phyloP scores from a whole-genome alignment of 108 stramenopile genomes.

The Seminavis robusta region DNA sequence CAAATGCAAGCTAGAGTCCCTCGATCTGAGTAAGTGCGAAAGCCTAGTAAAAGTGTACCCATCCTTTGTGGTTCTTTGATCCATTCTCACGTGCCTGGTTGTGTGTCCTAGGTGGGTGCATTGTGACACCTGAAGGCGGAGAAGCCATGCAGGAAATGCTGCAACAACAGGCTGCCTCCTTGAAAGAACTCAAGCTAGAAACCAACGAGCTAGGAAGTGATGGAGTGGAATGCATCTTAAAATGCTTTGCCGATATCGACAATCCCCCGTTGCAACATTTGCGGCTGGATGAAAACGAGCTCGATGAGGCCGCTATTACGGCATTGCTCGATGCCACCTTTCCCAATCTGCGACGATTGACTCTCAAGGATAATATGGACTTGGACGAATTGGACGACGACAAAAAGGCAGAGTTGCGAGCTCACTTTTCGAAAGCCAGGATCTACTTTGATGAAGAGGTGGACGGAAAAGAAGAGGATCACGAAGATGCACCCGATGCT shows the following conservation, averaged over 20 bases:
- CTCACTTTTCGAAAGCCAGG: slow-evolving; percentile 1
- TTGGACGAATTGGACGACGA: background rate
- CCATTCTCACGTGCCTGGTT: no score
- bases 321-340: slow-evolving; percentile 1
- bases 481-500: background rate
- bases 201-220: slow-evolving; percentile 13
- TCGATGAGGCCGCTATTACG: background rate
- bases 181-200: slow-evolving; percentile 11
- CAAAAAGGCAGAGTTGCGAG: background rate
- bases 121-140: no score
- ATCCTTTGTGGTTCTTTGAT: no score
- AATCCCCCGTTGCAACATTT: background rate
- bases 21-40: no score
- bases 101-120: no score
- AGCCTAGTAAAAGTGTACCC: no score
- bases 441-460: slow-evolving; percentile 5
- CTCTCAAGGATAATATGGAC: slow-evolving; percentile 45
- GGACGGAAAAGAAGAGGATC: slow-evolving; percentile 9
- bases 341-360: slow-evolving; percentile 24
- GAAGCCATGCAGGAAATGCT: no score
- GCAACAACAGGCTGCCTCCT: background rate
- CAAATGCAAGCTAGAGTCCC: no score
- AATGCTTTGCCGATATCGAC: background rate
- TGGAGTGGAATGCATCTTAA: background rate
- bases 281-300: slow-evolving; percentile 2